Conservation (phyloP, 371 early-diverging fungal species). For the Sporodiniella umbellata region DNA sequence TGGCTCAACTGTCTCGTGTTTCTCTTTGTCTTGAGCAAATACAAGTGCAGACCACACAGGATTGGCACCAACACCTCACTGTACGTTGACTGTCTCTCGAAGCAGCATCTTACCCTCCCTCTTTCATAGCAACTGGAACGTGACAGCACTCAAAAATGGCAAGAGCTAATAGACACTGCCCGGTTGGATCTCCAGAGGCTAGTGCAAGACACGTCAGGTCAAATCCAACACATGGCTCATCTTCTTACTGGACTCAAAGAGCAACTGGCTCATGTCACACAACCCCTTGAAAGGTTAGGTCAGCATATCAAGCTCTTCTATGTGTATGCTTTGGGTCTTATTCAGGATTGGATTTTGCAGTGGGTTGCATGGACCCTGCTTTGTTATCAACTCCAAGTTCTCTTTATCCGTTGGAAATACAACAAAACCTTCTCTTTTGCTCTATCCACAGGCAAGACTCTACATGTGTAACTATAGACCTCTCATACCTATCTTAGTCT, state of each 20-base stretch:
- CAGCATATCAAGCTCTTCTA: background rate
- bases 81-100: too few relatives aligned
- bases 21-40: too few relatives aligned
- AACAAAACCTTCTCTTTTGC: background rate
- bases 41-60: too few relatives aligned
- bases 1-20: too few relatives aligned
- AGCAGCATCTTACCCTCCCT: too few relatives aligned
- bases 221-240: background rate
- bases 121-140: too few relatives aligned
- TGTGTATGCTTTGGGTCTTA: background rate
- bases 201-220: background rate
- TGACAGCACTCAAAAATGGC: too few relatives aligned
- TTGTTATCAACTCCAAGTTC: background rate
- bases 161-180: background rate
- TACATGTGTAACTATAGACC: background rate
- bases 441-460: background rate
- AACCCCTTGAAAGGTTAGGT: background rate
- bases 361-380: background rate
- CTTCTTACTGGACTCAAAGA: background rate
- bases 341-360: background rate
- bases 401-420: background rate
- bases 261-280: background rate
- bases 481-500: background rate
- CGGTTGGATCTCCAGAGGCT: background rate
- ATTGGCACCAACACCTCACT: too few relatives aligned